Base-by-base conservation (phyloP, 2,329 filamentous ascomycete species). In the Fusarium avenaceum region DNA sequence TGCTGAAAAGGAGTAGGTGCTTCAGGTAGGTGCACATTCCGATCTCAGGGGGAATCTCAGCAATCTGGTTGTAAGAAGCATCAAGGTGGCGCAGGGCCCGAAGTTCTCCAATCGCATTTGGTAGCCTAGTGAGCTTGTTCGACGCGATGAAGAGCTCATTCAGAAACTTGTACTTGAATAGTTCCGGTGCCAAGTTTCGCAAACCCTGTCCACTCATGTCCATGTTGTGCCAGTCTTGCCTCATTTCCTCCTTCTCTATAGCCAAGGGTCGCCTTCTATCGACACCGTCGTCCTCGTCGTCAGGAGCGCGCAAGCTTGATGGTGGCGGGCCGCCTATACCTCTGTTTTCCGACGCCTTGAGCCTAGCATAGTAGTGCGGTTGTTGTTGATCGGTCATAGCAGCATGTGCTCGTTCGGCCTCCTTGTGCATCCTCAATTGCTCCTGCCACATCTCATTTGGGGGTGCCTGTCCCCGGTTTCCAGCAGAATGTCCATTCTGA, bases 141-240 rank as follows among this genome's bases (percentile, higher is more conserved):
- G 94, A 95, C 73, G 94, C 94, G 66, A 99, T 89, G 78, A 97
- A 97, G 30, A 99, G 87, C 79, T 96, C 95, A 70, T 92, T 92
- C 57, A 99, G 84, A 78, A 99, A 98, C 44, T 86, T 86, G 80
- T 98, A 99, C 71, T 87, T 85, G 82, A 98, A 98, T 32, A 99
- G 84, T 44, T 91, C 88, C 10, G 87, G 82, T 1, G 94, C 90
- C 32, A 99, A 84, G 61, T 93, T 92, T 71, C 94, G 91, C 48
- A 99, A 84, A 20, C 95, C 95, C 81, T 98, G 96, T n/a, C 96
- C 96, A 72, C 94, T 96, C 77, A 98, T 90, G 79, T 99, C 96
- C 72, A 99, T 85, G 69, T 94, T 94, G 78, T 93, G 89, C 96
- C 96, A 98, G 74, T 94, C 91, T 78, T 97, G 92, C 68, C 90